A percentile compares a stretch with the other conserved stretches of the same genome.
These are phyloP conservation scores for Fusarium tanahbumbuense DNA, from an alignment of 2,329 filamentous ascomycete genomes.

Conservation along the genomic window DNA sequence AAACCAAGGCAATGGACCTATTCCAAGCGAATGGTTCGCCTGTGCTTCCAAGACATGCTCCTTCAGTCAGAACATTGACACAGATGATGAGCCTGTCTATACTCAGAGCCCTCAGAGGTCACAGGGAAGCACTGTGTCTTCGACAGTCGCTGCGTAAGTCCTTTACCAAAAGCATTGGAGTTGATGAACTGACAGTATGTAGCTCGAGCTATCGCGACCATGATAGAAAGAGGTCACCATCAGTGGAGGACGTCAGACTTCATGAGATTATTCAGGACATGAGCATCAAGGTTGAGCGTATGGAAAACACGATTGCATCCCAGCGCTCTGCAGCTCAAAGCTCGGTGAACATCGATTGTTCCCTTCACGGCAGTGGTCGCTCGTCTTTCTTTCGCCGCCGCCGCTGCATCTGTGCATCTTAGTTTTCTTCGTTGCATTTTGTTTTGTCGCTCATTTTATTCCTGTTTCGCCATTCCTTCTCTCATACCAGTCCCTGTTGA, in stretches of 20 bases:
- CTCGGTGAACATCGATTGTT: not conserved
- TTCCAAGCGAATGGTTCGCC: not conserved
- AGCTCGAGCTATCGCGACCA: not conserved
- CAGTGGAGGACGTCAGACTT: not conserved
- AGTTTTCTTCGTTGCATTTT: too few species aligned
- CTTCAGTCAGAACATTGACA: not conserved
- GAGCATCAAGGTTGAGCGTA: not conserved
- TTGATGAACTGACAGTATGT: not conserved
- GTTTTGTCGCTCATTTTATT: too few species aligned
- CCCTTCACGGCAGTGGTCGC: not conserved
- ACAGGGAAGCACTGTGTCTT: not conserved
- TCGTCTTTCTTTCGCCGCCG: not conserved
- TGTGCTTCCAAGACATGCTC: not conserved
- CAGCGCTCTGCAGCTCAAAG: not conserved
- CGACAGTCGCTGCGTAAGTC: not conserved
- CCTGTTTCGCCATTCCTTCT: too few species aligned
- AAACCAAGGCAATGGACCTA: not conserved
- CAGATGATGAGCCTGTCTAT: not conserved
- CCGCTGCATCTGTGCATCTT: not conserved
- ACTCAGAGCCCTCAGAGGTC: not conserved
- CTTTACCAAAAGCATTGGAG: fast-evolving
- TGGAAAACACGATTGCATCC: not conserved
- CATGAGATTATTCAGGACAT: not conserved
- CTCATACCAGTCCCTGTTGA: not conserved
- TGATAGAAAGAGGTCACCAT: not conserved